Base-by-base conservation (phyloP, 495 filamentous ascomycete species). In the Neurospora sp. region DNA sequence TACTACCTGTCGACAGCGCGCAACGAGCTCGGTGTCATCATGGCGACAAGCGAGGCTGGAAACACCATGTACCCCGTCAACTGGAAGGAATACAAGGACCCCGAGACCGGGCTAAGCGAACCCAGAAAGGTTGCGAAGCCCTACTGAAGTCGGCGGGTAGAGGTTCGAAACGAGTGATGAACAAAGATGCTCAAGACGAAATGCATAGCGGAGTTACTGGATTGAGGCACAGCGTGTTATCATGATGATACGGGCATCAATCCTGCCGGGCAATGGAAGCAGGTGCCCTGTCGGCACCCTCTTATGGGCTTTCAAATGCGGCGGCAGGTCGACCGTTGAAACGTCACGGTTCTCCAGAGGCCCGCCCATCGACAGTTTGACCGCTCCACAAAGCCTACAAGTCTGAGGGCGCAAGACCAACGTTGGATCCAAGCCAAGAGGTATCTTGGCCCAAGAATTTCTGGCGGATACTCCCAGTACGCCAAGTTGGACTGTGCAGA, bases 81-180 rank as follows among this genome's bases (percentile, higher is more conserved):
- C 80, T 99, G 96, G 96, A 93, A 92, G 85, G 94, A 98, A 80
- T 95, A 97, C 83, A 87, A 86, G 72, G 94, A 97, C 83, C 89
- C 91, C 9, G 87, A 88, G 70, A 97, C 92, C n/a, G 94, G 94
- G 10, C 70, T 82, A 69, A 88, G 85, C 72, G 96, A 99, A 86
- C 82, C 81, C 75, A 90, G 96, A 81, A 99, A 99, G 84, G 95
- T 98, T 73, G 96, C 95, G 35, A 92, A 96, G 81, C 96, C 95
- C 3, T 92, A 94, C 75, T 97, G 87, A 93, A 37, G 69, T 41
- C 68, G 14, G 16, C 20, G 69, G 39, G 10, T 27, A 4, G 37
- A 45, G 69, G 8, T 18, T 40, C 31, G 41, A 70, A 27, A 65
- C 5, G 27, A 65, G 53, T 35, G 27, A 16, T 37, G 27, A 65